Base-by-base conservation (phyloP, 1,139 yeast genomes). In the Kodamaea arcana region DNA sequence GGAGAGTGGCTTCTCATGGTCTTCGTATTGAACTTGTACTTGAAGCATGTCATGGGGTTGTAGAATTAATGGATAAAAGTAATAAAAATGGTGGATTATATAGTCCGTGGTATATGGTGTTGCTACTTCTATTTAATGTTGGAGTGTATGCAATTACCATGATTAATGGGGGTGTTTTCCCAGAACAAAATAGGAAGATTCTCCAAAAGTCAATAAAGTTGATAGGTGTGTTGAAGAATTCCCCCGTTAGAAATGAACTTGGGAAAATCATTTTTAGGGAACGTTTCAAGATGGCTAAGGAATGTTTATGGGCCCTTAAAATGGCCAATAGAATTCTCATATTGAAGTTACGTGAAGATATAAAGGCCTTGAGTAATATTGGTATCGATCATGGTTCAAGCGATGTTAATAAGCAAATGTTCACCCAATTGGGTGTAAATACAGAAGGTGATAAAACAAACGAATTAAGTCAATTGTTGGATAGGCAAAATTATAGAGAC, bases 221-320 rank as follows among this genome's bases (percentile, higher is more conserved):
- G 5, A 43, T 67, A n/a, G 46, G 51, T 1, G 41, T 50, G 1
- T 41, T 67, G 10, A 55, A 56, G 29, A 51, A 50, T 23, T 56
- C 69, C 4, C 58, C 68, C 3, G 65, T 67, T 2, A 46, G 56
- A 21, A 56, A 61, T 34, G 54, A 50, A 4, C 32, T 52, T 22
- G 70, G 71, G 14, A 56, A 56, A 36, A 49, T 70, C 10, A 47
- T 66, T 5, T 50, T 58, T 22, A 62, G 62, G 30, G 73, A 67
- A 34, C 52, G 79, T 35, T 74, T 72, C 48, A 69, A 65, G 31
- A 80, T 80, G 86, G 77, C 74, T 9, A 65, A 68, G 34, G 85
- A 80, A 49, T 76, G 83, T 48, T 52, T 76, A 20, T 80, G 86
- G 86, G 80, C 78, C 1, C 51, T 80, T 26, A 76, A 76, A 42